Percentiles rank a stretch among this genome's conserved stretches.
Conservation (phyloP, 2,329 filamentous ascomycete genomes). For the Myriangium duriaei region DNA sequence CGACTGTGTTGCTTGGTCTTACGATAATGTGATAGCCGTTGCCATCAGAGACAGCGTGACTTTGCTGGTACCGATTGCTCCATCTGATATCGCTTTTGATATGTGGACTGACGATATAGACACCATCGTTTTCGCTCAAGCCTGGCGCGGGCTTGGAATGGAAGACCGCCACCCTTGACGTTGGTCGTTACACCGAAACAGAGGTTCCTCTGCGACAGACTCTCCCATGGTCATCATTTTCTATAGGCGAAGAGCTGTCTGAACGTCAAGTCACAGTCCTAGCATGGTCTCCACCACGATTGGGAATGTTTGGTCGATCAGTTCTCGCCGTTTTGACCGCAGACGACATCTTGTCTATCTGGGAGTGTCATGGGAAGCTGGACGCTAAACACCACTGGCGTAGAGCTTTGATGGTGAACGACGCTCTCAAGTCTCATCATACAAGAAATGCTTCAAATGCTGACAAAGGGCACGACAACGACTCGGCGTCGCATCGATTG, state of each 20-base stretch:
- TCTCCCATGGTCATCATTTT: constrained; percentile 36
- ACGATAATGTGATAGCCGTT: constrained; percentile 45
- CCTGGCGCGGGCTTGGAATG: constrained; percentile 17
- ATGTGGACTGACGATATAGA: no score
- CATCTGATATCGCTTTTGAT: no score
- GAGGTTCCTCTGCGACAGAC: constrained; percentile 37
- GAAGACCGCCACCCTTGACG: constrained; percentile 31
- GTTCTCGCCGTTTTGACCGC: constrained; percentile 44
- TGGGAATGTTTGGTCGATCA: constrained; percentile 42
- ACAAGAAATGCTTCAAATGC: not conserved
- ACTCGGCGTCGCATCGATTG: not conserved
- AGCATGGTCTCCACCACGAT: constrained; percentile 44
- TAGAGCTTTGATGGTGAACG: constrained; percentile 42
- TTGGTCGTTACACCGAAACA: constrained; percentile 38
- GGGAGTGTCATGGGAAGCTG: constrained; percentile 36
- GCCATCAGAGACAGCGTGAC: constrained; percentile 44
- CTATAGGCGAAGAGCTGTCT: constrained; percentile 48
- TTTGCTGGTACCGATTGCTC: constrained; percentile 38
- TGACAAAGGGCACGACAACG: not conserved
- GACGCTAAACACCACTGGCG: constrained; percentile 36
- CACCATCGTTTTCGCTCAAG: no score
- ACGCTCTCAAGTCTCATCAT: constrained; percentile 24
- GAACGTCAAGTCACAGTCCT: constrained; percentile 36
- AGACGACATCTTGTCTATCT: constrained; percentile 44
- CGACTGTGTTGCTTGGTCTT: constrained; percentile 46